A percentile compares a stretch with the other conserved stretches of the same genome.
Evolutionary conservation across 106 monocot genomes (phyloP).

Genomic region (Dioscorea zingiberensis): DNA sequence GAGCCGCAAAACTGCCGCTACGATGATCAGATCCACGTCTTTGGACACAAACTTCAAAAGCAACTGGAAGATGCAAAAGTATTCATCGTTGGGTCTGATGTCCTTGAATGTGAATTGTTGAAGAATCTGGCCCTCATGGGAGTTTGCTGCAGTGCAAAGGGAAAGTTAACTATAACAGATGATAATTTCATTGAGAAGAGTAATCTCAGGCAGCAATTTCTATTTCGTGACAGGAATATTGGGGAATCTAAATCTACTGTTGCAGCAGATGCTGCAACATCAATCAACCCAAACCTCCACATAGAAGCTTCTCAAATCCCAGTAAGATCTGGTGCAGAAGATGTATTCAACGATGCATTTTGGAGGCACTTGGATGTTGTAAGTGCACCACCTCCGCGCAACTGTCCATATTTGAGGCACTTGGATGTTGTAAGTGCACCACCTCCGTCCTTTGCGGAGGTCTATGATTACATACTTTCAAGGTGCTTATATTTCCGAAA

Average conservation of each 20-base stretch:
- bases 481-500: no score
- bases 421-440: no score
- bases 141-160: slow-evolving; percentile 58
- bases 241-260: slow-evolving; percentile 93
- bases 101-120: slow-evolving; percentile 90
- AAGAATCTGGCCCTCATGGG: slow-evolving; percentile 96
- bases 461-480: no score
- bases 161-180: slow-evolving; percentile 82
- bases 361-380: no score
- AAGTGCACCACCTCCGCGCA: no score
- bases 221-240: slow-evolving; percentile 95
- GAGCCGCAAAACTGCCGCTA: no score
- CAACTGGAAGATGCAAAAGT: slow-evolving; percentile 78
- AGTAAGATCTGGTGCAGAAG: no score
- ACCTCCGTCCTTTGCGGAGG: no score
- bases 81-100: slow-evolving; percentile 83
- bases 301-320: no score
- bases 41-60: slow-evolving; percentile 68
- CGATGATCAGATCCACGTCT: no score
- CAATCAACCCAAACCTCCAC: slow-evolving; percentile 76
- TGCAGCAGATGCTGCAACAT: slow-evolving; percentile 60
- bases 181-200: slow-evolving; percentile 99
- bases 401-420: no score
- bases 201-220: slow-evolving; percentile 91
- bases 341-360: no score